Conservation (phyloP, 768 basidiomycete species). For the Clitopilus hobsonii region DNA sequence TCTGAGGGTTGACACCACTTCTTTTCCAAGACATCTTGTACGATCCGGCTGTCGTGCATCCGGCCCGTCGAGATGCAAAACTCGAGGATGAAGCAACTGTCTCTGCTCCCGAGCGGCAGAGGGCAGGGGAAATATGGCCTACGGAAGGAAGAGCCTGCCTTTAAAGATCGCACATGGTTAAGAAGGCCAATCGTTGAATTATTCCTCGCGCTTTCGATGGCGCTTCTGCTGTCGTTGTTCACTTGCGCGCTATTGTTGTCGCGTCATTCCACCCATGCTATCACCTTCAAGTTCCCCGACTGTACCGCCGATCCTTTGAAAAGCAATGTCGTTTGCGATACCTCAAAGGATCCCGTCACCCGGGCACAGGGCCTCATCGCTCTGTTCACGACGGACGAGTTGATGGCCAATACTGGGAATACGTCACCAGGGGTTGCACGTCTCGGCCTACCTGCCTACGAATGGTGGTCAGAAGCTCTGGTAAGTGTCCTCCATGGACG, state of each 20-base stretch:
- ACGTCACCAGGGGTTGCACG: conserved; percentile 46
- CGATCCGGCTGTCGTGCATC: too few species aligned
- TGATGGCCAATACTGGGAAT: conserved; percentile 48
- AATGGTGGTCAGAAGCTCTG: conserved; percentile 60
- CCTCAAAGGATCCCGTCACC: conserved; percentile 33
- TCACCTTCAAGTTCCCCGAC: conserved; percentile 34
- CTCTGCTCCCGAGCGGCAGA: too few species aligned
- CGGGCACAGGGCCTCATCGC: conserved; percentile 45
- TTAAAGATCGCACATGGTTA: too few species aligned
- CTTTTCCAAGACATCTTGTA: too few species aligned
- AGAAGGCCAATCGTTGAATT: too few species aligned
- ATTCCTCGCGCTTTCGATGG: not conserved
- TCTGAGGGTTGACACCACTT: too few species aligned
- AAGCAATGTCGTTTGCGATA: conserved; percentile 43
- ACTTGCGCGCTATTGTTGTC: not conserved
- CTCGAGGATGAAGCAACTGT: too few species aligned
- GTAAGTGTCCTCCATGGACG: conserved; percentile 23
- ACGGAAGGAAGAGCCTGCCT: too few species aligned
- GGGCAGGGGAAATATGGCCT: too few species aligned
- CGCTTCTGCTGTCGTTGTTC: not conserved
- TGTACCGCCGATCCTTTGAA: conserved; percentile 41
- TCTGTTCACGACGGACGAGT: conserved; percentile 45
- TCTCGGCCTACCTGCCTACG: conserved; percentile 50
- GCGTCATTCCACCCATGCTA: not conserved
- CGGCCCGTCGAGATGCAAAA: too few species aligned